Evolutionary conservation across 805 yeast genomes (phyloP).

Genomic region (Lachancea sp.): DNA sequence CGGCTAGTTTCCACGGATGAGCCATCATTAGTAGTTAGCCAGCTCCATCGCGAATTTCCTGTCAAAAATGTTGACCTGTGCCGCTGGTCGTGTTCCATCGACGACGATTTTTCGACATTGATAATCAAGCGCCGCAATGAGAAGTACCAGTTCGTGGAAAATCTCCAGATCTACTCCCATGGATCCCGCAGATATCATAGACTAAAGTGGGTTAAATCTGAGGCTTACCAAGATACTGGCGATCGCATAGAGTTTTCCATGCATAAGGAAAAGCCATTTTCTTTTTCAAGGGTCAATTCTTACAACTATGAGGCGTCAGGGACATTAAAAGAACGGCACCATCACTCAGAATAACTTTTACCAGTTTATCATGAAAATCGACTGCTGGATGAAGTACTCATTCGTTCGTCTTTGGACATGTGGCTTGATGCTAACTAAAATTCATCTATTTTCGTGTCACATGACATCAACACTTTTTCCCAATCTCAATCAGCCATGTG

Average conservation of each 20-base stretch:
- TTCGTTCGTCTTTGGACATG: too few relatives aligned
- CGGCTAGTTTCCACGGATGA: constrained; percentile 65
- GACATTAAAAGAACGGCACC: background rate
- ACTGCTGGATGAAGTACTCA: too few relatives aligned
- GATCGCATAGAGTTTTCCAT: constrained; percentile 51
- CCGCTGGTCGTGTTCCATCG: constrained; percentile 50
- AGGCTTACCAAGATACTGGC: constrained; percentile 50
- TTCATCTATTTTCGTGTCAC: background rate
- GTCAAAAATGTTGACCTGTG: constrained; percentile 42
- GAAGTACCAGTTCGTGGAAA: constrained; percentile 57
- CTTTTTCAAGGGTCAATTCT: constrained; percentile 57
- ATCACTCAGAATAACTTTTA: background rate
- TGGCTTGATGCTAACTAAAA: too few relatives aligned
- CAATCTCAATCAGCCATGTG: constrained; percentile 1
- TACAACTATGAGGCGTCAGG: constrained; percentile 13
- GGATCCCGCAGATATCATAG: constrained; percentile 64
- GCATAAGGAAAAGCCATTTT: constrained; percentile 71
- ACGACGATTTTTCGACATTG: constrained; percentile 44
- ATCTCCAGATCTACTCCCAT: constrained; percentile 49
- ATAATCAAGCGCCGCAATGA: constrained; percentile 52
- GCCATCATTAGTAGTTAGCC: constrained; percentile 61
- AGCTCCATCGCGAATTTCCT: constrained; percentile 35
- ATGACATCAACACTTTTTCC: background rate
- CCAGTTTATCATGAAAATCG: background rate
- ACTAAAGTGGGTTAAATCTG: constrained; percentile 63